Evolutionary conservation across 805 yeast species (phyloP), one percentile per base, ranked within the genome.

Genomic region (Kurtzmaniella fragi): DNA sequence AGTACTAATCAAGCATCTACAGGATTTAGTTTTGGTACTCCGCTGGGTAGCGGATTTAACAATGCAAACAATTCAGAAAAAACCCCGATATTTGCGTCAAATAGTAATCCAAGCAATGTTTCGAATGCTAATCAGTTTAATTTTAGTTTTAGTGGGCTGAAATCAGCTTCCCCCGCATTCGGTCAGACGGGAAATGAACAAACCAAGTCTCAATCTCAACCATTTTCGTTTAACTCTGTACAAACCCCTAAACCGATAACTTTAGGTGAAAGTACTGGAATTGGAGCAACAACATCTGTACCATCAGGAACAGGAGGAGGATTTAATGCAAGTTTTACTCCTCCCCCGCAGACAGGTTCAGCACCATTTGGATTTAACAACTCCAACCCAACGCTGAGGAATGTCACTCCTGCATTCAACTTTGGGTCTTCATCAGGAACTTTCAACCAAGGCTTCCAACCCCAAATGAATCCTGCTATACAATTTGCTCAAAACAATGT

Each of bases 1-100:
- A 34, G n/a, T n/a, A 15, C 29, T 37, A 16, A 33, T 33, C 20
- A 38, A 26, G 40, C 39, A 4, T 16, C 42, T 25, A 28, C 44
- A 4, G 38, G 37, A 26, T 38, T 30, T 28, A 17, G 26, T 15
- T 36, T 36, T 23, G 28, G 25, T 34, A 29, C 37, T 9, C 28
- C 32, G 4, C 34, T 31, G 15, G 15, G 5, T 5, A 20, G 25
- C 25, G 25, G 7, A 8, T 20, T 20, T 20, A 20, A 20, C 8
- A 20, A 20, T 20, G 25, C 8, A 8, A 20, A 20, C 25, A 20
- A 20, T 20, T 20, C 25, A 8, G 38, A 25, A 5, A 14, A 16
- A 15, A 15, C 16, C 6, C 31, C n/a, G 38, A 10, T 7, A 8
- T 28, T 28, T 12, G 15, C 31, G 15, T 12, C 15, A 12, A 13